Base-by-base conservation (phyloP, 176 grass and related monocot species). In the Oryza glaberrima region DNA sequence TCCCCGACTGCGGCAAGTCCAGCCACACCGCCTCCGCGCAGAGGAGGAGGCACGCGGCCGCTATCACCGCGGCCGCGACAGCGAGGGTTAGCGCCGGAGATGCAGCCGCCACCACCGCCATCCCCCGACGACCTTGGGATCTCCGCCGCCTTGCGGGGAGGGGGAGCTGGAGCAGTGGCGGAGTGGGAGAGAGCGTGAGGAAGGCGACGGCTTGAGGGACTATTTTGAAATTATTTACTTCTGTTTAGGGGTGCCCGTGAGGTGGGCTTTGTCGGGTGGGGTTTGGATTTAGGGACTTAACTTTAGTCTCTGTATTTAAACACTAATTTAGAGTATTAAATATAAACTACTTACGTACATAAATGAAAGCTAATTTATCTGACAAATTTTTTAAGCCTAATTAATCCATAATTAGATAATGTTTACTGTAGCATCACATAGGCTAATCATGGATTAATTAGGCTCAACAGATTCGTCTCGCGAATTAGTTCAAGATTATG, bases 21-120 rank as follows among this genome's bases (percentile, higher is more conserved):
- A 98, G 82, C 93, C 91, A 94, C 85, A 98, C 89, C n/a, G 93
- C 96, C 48, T 77, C 77, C 1, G 87, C 85, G 38, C 47, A 56
- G 46, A 78, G 44, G 46, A 78, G 44, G 46, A 81, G 44, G 68
- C 79, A 82, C 43, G 85, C 69, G 19, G 54, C 14, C 32, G 81
- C 83, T 65, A 90, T 28, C 72, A 43, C 22, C n/a, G 69, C 10
- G 72, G 46, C 44, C 23, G 20, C 77, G 76, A 83, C 51, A 47
- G 79, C 85, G 14, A 87, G 25, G 38, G 58, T 47, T 43, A 69
- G 63, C 79, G 46, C 68, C 85, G 38, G 26, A 9, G 20, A 44
- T 11, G 68, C 11, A 45, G 25, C 40, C 71, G 75, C 47, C 47
- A 16, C 14, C 41, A 17, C 6, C 49, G 77, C 77, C 68, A 75